These are phyloP conservation scores for Gloeopeniophorella convolvens DNA, from an alignment of 768 basidiomycete species.

Conservation along the genomic window DNA sequence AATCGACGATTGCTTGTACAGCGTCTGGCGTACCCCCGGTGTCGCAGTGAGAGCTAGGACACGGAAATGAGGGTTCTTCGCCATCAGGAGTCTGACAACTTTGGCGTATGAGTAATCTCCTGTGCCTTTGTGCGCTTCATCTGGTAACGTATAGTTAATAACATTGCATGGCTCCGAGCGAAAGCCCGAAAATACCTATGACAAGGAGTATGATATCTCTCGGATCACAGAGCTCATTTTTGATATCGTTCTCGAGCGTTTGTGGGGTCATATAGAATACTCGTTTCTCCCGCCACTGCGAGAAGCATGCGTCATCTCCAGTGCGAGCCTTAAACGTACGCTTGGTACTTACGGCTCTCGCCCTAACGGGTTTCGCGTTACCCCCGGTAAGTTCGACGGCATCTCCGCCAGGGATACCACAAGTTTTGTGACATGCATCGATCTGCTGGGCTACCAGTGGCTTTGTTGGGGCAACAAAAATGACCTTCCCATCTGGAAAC, in stretches of 20 bases:
- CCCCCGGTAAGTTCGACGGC: slow-evolving; percentile 85
- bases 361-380: slow-evolving; percentile 46
- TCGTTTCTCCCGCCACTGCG: slow-evolving; percentile 75
- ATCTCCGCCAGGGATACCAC: slow-evolving; percentile 86
- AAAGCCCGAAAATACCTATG: slow-evolving; percentile 48
- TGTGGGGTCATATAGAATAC: slow-evolving; percentile 97
- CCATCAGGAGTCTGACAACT: slow-evolving; percentile 84
- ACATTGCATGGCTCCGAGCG: neutral
- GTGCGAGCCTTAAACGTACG: neutral
- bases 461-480: slow-evolving; percentile 95
- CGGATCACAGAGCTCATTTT: slow-evolving; percentile 65
- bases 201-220: slow-evolving; percentile 81
- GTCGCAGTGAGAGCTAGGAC: slow-evolving; percentile 93
- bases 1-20: slow-evolving; percentile 89
- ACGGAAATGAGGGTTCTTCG: slow-evolving; percentile 90
- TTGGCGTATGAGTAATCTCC: slow-evolving; percentile 92
- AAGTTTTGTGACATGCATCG: slow-evolving; percentile 85
- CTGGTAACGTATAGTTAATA: slow-evolving; percentile 34
- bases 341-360: slow-evolving; percentile 46
- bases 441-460: slow-evolving; percentile 95
- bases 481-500: slow-evolving; percentile 87
- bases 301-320: neutral
- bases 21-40: slow-evolving; percentile 75
- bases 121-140: slow-evolving; percentile 92
- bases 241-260: slow-evolving; percentile 84